Percentiles rank a stretch among this genome's conserved stretches.
Evolutionary conservation across 2,329 filamentous ascomycete species (phyloP).

Genomic region (Beauveria australis): DNA sequence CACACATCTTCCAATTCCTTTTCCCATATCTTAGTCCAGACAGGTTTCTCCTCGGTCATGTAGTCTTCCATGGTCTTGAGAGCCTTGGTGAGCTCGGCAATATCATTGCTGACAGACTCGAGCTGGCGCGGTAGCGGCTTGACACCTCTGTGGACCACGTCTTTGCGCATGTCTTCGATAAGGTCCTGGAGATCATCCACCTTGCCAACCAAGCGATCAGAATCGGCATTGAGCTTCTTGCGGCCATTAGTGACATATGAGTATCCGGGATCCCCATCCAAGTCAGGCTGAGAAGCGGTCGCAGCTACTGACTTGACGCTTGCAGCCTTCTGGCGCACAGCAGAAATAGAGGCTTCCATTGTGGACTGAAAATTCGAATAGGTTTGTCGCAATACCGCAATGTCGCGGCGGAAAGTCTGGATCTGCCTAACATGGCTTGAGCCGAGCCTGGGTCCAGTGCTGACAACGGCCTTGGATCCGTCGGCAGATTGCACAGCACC

Average conservation of each 20-base stretch:
- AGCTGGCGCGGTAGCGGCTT: constrained; percentile 84
- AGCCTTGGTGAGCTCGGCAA: constrained; percentile 71
- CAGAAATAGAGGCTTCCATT: constrained; percentile 78
- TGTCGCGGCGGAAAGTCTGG: constrained; percentile 73
- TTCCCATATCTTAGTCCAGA: constrained; percentile 99
- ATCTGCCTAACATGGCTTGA: constrained; percentile 66
- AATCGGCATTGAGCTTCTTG: constrained; percentile 78
- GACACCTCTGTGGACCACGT: constrained; percentile 88
- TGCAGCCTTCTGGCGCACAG: constrained; percentile 71
- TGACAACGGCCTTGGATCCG: constrained; percentile 27
- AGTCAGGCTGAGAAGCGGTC: constrained; percentile 61
- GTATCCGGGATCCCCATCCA: constrained; percentile 72
- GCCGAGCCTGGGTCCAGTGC: constrained; percentile 36
- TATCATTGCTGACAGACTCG: constrained; percentile 82
- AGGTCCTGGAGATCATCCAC: constrained; percentile 97
- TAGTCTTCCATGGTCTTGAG: constrained; percentile 92
- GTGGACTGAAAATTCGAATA: constrained; percentile 88
- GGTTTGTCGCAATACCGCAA: constrained; percentile 86
- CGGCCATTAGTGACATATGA: constrained; percentile 80
- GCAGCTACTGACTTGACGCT: constrained; percentile 69
- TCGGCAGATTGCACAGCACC: constrained; percentile 34
- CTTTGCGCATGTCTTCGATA: constrained; percentile 93
- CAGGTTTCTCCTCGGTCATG: constrained; percentile 81
- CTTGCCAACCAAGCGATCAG: constrained; percentile 79
- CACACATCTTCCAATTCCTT: constrained; percentile 93